Conservation (phyloP, 106 monocot species). For the Hemerocallis citrina region DNA sequence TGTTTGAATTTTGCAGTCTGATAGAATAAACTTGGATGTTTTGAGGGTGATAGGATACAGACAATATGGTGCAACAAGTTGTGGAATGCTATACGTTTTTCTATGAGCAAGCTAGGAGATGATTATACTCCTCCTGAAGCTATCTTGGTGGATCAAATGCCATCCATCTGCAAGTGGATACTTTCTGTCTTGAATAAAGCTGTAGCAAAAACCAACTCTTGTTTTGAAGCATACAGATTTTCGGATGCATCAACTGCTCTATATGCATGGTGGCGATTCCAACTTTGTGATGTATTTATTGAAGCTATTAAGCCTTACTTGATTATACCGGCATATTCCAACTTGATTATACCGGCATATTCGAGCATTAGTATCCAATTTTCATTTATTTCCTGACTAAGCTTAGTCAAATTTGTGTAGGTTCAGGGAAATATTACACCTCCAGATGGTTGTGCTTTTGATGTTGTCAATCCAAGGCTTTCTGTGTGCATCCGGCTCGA, state of each 20-base stretch:
- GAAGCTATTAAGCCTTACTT: slow-evolving; percentile 98
- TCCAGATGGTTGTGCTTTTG: slow-evolving; percentile 49
- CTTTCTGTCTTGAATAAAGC: slow-evolving; percentile 83
- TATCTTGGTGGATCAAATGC: slow-evolving; percentile 44
- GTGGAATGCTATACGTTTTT: slow-evolving; percentile 98
- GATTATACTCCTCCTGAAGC: slow-evolving; percentile 54
- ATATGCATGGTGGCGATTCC: slow-evolving; percentile 92
- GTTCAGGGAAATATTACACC: slow-evolving; percentile 26
- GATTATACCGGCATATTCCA: no score
- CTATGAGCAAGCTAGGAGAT: slow-evolving; percentile 87
- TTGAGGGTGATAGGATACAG: slow-evolving; percentile 77
- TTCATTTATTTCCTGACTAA: not conserved
- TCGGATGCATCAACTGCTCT: slow-evolving; percentile 80
- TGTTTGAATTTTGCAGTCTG: slow-evolving; percentile 44
- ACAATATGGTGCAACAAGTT: slow-evolving; percentile 98
- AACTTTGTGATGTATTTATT: slow-evolving; percentile 97
- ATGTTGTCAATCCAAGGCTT: slow-evolving; percentile 57
- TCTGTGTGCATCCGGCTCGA: slow-evolving; percentile 56
- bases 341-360: not conserved
- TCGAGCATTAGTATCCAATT: not conserved
- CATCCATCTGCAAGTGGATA: slow-evolving; percentile 95
- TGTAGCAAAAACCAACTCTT: slow-evolving; percentile 62
- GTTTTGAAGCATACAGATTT: slow-evolving; percentile 74
- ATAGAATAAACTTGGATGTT: slow-evolving; percentile 92
- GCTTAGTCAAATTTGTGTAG: slow-evolving; percentile 18